Percentiles rank a stretch among this genome's conserved stretches.
Evolutionary conservation across 352 stramenopile species (phyloP).

Genomic region (Blastocystis sp.): DNA sequence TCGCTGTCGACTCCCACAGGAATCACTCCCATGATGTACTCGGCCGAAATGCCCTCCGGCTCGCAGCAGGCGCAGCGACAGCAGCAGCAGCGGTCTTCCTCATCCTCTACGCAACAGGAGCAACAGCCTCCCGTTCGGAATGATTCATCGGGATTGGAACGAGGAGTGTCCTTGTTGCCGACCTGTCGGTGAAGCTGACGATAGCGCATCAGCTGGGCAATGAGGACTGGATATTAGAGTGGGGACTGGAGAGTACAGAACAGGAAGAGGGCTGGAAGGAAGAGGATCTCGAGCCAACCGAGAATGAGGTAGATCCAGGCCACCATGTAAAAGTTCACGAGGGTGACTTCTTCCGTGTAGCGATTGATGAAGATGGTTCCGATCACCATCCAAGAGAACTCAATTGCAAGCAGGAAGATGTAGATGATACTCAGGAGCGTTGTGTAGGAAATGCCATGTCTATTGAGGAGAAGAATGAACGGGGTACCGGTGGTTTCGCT

Average conservation of each 20-base stretch:
- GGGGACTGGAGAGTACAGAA: background rate
- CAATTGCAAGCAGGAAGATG: background rate
- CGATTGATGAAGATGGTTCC: background rate
- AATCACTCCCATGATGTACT: background rate
- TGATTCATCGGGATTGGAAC: background rate
- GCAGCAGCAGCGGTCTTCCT: slow-evolving; percentile 23
- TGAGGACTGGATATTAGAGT: background rate
- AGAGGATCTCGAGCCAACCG: background rate
- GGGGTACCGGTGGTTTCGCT: background rate
- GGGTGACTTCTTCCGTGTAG: background rate
- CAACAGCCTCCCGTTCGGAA: slow-evolving; percentile 10
- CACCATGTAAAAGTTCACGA: background rate
- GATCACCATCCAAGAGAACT: slow-evolving; percentile 23
- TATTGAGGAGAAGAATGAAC: background rate
- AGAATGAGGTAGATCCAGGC: background rate
- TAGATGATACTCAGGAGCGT: slow-evolving; percentile 24
- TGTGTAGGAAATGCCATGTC: background rate
- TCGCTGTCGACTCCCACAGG: background rate
- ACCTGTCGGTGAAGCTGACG: background rate
- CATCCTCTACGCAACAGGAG: slow-evolving; percentile 16
- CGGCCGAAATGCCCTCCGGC: background rate
- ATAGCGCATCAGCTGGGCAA: slow-evolving; percentile 5
- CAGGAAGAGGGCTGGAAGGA: background rate
- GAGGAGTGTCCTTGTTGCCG: background rate
- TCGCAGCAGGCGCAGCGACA: slow-evolving; percentile 31